Evolutionary conservation across 257 asterid species (phyloP).

Genomic region (Solanum chilense): DNA sequence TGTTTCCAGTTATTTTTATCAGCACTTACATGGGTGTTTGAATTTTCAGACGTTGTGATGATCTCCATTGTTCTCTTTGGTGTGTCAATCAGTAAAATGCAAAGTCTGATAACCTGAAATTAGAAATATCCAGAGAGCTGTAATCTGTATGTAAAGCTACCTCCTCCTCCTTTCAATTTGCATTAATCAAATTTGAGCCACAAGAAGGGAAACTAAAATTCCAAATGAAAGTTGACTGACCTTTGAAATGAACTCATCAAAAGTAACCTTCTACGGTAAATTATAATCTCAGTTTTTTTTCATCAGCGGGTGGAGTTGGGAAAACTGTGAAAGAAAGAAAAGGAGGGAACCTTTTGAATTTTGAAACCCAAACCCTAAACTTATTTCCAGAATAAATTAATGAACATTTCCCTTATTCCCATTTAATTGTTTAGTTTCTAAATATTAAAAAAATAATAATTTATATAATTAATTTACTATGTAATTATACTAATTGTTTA

Average conservation of each 20-base stretch:
- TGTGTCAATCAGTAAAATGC: not conserved
- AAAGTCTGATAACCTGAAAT: not conserved
- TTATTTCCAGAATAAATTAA: not conserved
- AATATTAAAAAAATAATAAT: too few relatives aligned
- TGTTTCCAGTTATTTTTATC: too few relatives aligned
- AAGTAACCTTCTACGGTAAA: not conserved
- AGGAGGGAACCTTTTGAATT: not conserved
- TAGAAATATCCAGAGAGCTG: not conserved
- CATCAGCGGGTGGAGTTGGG: not conserved
- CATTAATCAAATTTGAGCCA: not conserved
- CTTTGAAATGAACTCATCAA: not conserved
- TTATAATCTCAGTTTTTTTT: not conserved
- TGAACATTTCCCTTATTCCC: not conserved
- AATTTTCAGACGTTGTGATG: not conserved
- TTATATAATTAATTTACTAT: too few relatives aligned
- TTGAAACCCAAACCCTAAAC: not conserved
- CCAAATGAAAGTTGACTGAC: not conserved
- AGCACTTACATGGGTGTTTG: not conserved
- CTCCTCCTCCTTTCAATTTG: not conserved
- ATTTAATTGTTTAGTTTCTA: too few relatives aligned
- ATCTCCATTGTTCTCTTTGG: not conserved
- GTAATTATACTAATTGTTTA: too few relatives aligned
- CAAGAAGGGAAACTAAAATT: not conserved
- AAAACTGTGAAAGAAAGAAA: not conserved
- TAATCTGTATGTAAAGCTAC: not conserved